Evolutionary conservation across 495 filamentous ascomycete genomes (phyloP), one percentile per base, ranked within the genome.

Genomic region (Amphirosellinia nigrospora): DNA sequence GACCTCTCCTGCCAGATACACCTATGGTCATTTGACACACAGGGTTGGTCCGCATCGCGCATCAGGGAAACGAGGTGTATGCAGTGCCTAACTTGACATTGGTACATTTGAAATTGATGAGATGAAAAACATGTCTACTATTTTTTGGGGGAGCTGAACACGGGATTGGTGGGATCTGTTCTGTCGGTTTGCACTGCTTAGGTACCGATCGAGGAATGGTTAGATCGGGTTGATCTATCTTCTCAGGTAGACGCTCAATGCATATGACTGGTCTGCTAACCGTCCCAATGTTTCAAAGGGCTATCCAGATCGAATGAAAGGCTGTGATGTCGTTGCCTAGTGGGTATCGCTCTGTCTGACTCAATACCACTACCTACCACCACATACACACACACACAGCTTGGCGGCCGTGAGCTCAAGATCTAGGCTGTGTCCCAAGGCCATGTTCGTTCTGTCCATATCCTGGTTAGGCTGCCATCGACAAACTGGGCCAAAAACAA

Each of bases 121-220:
- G 2, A 48, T 34, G 13, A 19, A 46, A 23, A 53, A 67, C 19
- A 67, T 36, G 23, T 34, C 34, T 36, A 58, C 16, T 10, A 58
- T 59, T 43, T 19, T 19, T 58, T 46, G 52, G 23, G 10, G 23
- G 15, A 23, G 28, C 16, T 53, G 26, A 36, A 58, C 16, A 46
- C 38, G 53, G 53, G 36, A 30, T 55, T 67, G 64, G 21, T 45
- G 64, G 52, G 19, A 53, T 39, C 63, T 52, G n/a, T 53, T 67
- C 39, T 67, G 34, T 53, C 63, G 28, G 28, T 26, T 56, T 32
- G 52, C 34, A 26, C 52, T 67, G 46, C 26, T 16, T 58, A 58
- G 32, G 55, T 36, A 58, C 55, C 13, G 23, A 59, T 46, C 21
- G 41, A 8, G 52, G 38, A 58, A 67, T 67, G 64, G 36, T 21